These are phyloP conservation scores for Cunninghamia lanceolata DNA, from an alignment of 75 land plant genomes.

Conservation along the genomic window DNA sequence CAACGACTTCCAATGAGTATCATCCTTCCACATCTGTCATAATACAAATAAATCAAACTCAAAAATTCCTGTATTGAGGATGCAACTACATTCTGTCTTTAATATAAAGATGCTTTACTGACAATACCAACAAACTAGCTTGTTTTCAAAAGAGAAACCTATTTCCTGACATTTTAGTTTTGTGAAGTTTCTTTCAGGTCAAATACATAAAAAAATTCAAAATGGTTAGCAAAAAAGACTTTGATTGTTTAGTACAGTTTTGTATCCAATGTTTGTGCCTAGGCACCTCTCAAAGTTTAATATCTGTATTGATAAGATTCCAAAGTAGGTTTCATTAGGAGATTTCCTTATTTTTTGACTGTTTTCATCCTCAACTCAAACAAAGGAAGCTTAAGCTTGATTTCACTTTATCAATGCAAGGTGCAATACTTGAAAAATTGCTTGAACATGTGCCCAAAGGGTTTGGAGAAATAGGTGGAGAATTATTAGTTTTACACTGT, in stretches of 20 bases:
- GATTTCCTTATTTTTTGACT: neutral
- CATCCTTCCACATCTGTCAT: conserved; percentile 59
- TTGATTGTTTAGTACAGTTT: neutral
- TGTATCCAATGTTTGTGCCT: neutral
- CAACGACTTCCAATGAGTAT: conserved; percentile 29
- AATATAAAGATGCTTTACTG: neutral
- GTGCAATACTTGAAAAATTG: too few species aligned
- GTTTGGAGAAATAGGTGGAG: too few species aligned
- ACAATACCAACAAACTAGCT: neutral
- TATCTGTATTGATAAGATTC: neutral
- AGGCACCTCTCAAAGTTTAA: neutral
- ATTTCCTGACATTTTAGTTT: neutral
- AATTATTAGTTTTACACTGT: too few species aligned
- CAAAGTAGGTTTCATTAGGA: neutral
- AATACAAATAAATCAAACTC: neutral
- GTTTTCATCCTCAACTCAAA: neutral
- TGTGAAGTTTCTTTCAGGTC: neutral
- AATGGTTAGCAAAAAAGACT: neutral
- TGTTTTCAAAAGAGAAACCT: neutral
- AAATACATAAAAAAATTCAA: neutral
- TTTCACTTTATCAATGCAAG: too few species aligned
- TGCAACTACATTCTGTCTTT: neutral
- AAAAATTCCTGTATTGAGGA: conserved; percentile 1
- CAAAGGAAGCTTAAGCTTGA: too few species aligned
- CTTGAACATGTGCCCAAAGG: too few species aligned